Evolutionary conservation across 1,284 basidiomycete genomes (phyloP), one percentile per base, ranked within the genome.

Genomic region (Apiotrichum mycotoxinovorans): DNA sequence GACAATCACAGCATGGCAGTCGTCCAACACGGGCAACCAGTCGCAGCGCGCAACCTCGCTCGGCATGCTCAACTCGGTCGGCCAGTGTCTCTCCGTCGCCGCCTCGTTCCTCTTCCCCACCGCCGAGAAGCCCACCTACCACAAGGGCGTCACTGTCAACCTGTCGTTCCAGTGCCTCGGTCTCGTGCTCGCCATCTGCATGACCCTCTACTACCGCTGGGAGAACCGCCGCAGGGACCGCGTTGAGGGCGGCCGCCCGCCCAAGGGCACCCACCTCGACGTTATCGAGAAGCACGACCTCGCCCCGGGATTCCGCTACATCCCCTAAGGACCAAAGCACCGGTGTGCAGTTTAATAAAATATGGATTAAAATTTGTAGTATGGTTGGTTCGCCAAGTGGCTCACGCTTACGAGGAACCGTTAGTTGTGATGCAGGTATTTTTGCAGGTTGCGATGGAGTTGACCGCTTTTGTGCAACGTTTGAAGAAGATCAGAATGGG

Each of bases 21-120:
- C 38, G 20, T 22, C 41, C 43, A 62, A 60, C 51, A 62, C 64
- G 1, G 53, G 49, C 5, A 43, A 41, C 35, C 72, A 80, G 56
- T 68, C 66, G 20, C 76, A 78, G 58, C 66, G 78, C 46, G 79
- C 78, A 10, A 71, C 78, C 1, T 66, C 67, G 10, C 70, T 81
- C 53, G 79, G 78, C 41, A 77, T 77, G 75, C 73, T 80, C 49
- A 81, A 81, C 70, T 65, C 74, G 1, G 54, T 79, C 57, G 79
- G 77, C 17, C 79, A 80, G 61, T 79, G 77, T 57, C 67, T 81
- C 15, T 70, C 72, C 2, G 67, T 81, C 54, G 66, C 73, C 26
- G 79, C 79, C 20, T 63, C 77, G 11, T 79, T 78, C 68, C 60
- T 74, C 26, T 81, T 80, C 73, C 79, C 79, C 0, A 57, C 59